Conservation (phyloP, 768 basidiomycete genomes). For the Panus rudis region DNA sequence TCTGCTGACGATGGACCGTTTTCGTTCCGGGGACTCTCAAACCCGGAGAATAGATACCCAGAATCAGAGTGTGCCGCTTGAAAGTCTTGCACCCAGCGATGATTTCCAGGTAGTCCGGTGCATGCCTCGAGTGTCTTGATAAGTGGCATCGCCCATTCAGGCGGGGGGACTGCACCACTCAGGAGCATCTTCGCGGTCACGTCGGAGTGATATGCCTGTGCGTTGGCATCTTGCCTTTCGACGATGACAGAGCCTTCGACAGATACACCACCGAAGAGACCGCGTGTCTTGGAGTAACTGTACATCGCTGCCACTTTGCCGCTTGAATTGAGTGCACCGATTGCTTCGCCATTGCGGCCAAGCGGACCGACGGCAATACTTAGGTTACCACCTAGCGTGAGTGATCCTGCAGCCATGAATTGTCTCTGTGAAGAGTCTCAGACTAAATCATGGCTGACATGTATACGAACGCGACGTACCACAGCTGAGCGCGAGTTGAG, state of each 20-base stretch:
- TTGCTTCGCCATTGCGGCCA: slow-evolving; percentile 92
- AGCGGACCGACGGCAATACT: slow-evolving; percentile 87
- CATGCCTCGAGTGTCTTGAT: slow-evolving; percentile 68
- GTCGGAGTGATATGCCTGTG: slow-evolving; percentile 67
- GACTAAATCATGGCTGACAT: neutral
- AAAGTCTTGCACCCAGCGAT: slow-evolving; percentile 60
- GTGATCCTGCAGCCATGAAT: slow-evolving; percentile 91
- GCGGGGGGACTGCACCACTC: slow-evolving; percentile 65
- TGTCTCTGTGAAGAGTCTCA: slow-evolving; percentile 41
- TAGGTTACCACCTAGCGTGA: slow-evolving; percentile 88
- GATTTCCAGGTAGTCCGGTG: slow-evolving; percentile 60
- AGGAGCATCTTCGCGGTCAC: slow-evolving; percentile 78
- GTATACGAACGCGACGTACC: slow-evolving; percentile 37
- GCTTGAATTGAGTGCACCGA: slow-evolving; percentile 72
- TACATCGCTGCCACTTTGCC: slow-evolving; percentile 95
- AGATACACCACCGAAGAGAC: slow-evolving; percentile 89
- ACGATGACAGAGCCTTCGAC: slow-evolving; percentile 87
- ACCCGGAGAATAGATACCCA: slow-evolving; percentile 55
- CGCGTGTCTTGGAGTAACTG: slow-evolving; percentile 87
- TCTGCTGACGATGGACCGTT: slow-evolving; percentile 6
- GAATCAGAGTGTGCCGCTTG: slow-evolving; percentile 25
- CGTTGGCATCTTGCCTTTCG: slow-evolving; percentile 90
- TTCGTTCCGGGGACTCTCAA: slow-evolving; percentile 34
- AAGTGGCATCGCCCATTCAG: slow-evolving; percentile 72
- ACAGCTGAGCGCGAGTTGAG: slow-evolving; percentile 70